Percentiles rank a stretch among this genome's conserved stretches.
These are phyloP conservation scores for Hemileccinum impolitum DNA, from an alignment of 768 basidiomycete genomes.

Conservation along the genomic window DNA sequence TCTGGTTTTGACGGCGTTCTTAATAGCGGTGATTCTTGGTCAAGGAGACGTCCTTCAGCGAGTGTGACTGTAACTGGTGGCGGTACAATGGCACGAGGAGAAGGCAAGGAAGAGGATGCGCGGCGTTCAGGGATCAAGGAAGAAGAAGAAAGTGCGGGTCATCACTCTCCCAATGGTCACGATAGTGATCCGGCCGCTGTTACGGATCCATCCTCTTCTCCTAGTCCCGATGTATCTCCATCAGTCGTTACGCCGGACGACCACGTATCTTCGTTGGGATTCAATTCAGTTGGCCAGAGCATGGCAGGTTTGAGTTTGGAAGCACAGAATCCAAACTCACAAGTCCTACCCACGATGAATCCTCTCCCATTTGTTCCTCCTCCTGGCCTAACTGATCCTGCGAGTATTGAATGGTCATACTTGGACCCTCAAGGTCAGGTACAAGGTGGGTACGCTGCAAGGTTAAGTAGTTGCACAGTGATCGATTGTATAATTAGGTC, in stretches of 20 bases:
- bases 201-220: slow-evolving; percentile 12
- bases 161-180: slow-evolving; percentile 5
- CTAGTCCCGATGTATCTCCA: slow-evolving; percentile 7
- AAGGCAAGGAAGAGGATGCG: slow-evolving; percentile 36
- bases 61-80: slow-evolving; percentile 42
- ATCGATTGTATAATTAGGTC: slow-evolving; percentile 49
- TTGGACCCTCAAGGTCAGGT: slow-evolving; percentile 88
- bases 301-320: slow-evolving; percentile 18
- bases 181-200: slow-evolving; percentile 5
- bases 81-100: slow-evolving; percentile 37
- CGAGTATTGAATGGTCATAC: slow-evolving; percentile 83
- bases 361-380: slow-evolving; percentile 35
- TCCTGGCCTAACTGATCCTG: slow-evolving; percentile 50
- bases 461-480: neutral
- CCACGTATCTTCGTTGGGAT: slow-evolving; percentile 11
- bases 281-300: slow-evolving; percentile 7
- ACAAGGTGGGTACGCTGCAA: slow-evolving; percentile 58
- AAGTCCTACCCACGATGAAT: slow-evolving; percentile 7
- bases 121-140: slow-evolving; percentile 55
- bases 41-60: slow-evolving; percentile 62
- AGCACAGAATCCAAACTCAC: slow-evolving; percentile 7
- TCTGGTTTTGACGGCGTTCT: slow-evolving; percentile 75
- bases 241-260: slow-evolving; percentile 3
- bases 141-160: slow-evolving; percentile 43
- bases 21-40: slow-evolving; percentile 65